Evolutionary conservation across 306 rosid genomes (phyloP).

Genomic region (Trifolium fragiferum): DNA sequence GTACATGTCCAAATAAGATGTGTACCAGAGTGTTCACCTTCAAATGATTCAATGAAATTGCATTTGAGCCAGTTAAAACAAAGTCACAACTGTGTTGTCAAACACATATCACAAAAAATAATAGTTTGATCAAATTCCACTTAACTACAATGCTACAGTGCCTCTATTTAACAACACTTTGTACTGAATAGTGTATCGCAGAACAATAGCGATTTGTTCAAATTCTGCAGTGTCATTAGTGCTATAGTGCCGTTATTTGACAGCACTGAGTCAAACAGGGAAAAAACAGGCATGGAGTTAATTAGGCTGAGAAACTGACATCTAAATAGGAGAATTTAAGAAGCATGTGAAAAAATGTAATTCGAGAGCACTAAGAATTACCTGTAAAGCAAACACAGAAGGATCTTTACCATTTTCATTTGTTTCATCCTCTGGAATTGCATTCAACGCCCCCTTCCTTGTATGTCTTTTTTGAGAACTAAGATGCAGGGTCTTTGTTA

Average conservation of each 20-base stretch:
- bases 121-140: not conserved
- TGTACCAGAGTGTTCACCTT: too few species aligned
- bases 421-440: conserved; percentile 72
- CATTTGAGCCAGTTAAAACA: conserved; percentile 25
- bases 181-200: not conserved
- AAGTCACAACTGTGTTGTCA: not conserved
- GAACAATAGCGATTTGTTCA: not conserved
- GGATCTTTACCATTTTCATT: conserved; percentile 52
- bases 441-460: conserved; percentile 61
- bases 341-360: conserved; percentile 19
- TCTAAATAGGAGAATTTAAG: conserved; percentile 4
- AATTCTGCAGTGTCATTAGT: not conserved
- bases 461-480: conserved; percentile 55
- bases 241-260: not conserved
- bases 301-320: conserved; percentile 19
- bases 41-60: conserved; percentile 28
- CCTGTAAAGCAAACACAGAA: conserved; percentile 61
- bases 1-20: too few species aligned
- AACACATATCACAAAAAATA: not conserved
- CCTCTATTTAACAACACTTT: not conserved
- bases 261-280: not conserved
- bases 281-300: conserved; percentile 16
- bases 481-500: conserved; percentile 67
- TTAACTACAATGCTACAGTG: not conserved
- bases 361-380: conserved; percentile 22